Conservation (phyloP, 495 filamentous ascomycete genomes). For the Penicillium pulvis region DNA sequence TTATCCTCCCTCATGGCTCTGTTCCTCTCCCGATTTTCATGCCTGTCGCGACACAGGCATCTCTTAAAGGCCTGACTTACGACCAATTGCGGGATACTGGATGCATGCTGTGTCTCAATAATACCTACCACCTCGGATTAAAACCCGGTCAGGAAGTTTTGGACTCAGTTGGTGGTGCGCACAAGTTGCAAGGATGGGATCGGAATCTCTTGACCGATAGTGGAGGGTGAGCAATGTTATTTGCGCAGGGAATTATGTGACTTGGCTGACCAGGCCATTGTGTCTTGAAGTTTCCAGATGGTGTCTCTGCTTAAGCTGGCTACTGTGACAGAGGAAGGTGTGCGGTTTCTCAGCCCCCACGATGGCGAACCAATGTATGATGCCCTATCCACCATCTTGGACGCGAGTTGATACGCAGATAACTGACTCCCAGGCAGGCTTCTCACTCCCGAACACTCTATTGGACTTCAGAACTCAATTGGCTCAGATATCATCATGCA, state of each 20-base stretch:
- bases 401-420: background rate
- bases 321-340: slow-evolving; percentile 91
- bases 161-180: slow-evolving; percentile 85
- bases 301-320: slow-evolving; percentile 94
- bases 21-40: slow-evolving; percentile 94
- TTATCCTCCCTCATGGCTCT: slow-evolving; percentile 88
- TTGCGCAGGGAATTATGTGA: background rate
- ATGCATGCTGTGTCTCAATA: slow-evolving; percentile 91
- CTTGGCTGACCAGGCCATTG: slow-evolving; percentile 14
- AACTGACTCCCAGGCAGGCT: slow-evolving; percentile 51
- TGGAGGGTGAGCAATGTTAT: slow-evolving; percentile 72
- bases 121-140: slow-evolving; percentile 94
- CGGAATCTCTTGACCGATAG: slow-evolving; percentile 96
- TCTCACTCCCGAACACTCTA: slow-evolving; percentile 95
- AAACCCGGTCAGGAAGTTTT: slow-evolving; percentile 90
- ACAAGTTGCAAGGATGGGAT: slow-evolving; percentile 92
- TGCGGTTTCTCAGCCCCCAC: slow-evolving; percentile 91
- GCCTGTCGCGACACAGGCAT: slow-evolving; percentile 98
- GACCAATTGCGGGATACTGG: slow-evolving; percentile 86
- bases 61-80: slow-evolving; percentile 90
- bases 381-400: background rate
- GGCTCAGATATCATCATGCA: slow-evolving; percentile 99
- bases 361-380: slow-evolving; percentile 88
- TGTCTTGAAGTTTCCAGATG: slow-evolving; percentile 83
- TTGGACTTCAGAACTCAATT: slow-evolving; percentile 93